Conservation (phyloP, 176 grass and related monocot genomes). For the Chloris gayana region DNA sequence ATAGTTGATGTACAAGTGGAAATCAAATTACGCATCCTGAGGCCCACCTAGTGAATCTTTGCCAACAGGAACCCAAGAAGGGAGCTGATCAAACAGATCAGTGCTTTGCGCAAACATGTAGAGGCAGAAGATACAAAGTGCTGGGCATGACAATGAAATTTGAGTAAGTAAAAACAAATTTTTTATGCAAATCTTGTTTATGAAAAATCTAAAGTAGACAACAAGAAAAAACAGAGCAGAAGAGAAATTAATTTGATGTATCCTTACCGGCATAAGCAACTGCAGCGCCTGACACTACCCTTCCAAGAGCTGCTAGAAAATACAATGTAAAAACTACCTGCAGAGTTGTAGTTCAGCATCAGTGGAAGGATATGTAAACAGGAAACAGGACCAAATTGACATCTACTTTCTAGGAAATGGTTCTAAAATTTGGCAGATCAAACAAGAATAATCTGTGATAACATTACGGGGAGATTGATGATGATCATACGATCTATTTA, state of each 20-base stretch:
- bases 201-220: constrained; percentile 2
- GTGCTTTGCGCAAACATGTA: constrained; percentile 77
- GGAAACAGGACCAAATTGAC: not conserved
- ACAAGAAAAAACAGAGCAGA: not conserved
- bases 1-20: constrained; percentile 1
- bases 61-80: constrained; percentile 48
- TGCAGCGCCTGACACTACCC: constrained; percentile 80
- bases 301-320: constrained; percentile 77
- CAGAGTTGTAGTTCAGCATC: constrained; percentile 1
- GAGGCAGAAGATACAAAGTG: constrained; percentile 76
- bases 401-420: not conserved
- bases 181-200: not conserved
- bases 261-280: constrained; percentile 92
- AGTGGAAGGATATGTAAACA: too few relatives aligned
- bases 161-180: not conserved
- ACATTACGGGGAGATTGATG: not conserved
- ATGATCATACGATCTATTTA: not conserved
- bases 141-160: constrained; percentile 35
- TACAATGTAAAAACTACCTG: constrained; percentile 82
- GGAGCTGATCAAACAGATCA: constrained; percentile 53
- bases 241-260: not conserved
- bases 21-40: constrained; percentile 54
- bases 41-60: constrained; percentile 50
- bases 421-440: not conserved
- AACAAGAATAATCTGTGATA: not conserved